A percentile compares a stretch with the other conserved stretches of the same genome.
Conservation (phyloP, 129 eudicot genomes). For the Cynara cardunculus region DNA sequence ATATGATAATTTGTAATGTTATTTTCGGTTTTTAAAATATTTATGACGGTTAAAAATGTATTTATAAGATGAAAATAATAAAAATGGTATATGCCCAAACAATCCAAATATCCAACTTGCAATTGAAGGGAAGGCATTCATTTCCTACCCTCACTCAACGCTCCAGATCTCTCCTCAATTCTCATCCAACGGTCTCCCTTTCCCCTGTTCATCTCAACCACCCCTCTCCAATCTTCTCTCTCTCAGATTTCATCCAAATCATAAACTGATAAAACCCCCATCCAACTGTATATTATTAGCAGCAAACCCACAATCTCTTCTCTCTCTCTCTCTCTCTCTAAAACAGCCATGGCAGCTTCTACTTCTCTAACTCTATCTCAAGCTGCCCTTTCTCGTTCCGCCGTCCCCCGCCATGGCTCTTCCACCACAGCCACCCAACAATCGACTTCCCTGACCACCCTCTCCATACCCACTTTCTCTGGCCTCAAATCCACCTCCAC, state of each 20-base stretch:
- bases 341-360: conserved; percentile 69
- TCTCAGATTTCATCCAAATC: conserved; percentile 17
- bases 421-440: conserved; percentile 31
- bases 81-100: conserved; percentile 33
- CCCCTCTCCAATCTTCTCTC: conserved; percentile 31
- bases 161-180: conserved; percentile 12
- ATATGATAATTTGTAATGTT: no score
- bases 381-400: conserved; percentile 61
- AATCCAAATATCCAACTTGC: conserved; percentile 22
- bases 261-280: conserved; percentile 14
- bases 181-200: conserved; percentile 30
- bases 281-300: not conserved
- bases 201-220: conserved; percentile 36
- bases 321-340: conserved; percentile 21
- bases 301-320: conserved; percentile 5
- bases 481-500: conserved; percentile 53
- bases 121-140: conserved; percentile 32
- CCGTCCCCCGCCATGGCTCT: conserved; percentile 63
- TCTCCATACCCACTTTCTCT: conserved; percentile 63
- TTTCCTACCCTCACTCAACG: conserved; percentile 41
- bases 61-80: not conserved
- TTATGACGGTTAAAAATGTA: no score
- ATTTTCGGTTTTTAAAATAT: no score
- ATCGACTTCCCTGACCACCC: conserved; percentile 36
- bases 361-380: conserved; percentile 86